A percentile compares a stretch with the other conserved stretches of the same genome.
phyloP scores from a whole-genome alignment of 2,329 filamentous ascomycete genomes.

The Calonectria leucothoes region DNA sequence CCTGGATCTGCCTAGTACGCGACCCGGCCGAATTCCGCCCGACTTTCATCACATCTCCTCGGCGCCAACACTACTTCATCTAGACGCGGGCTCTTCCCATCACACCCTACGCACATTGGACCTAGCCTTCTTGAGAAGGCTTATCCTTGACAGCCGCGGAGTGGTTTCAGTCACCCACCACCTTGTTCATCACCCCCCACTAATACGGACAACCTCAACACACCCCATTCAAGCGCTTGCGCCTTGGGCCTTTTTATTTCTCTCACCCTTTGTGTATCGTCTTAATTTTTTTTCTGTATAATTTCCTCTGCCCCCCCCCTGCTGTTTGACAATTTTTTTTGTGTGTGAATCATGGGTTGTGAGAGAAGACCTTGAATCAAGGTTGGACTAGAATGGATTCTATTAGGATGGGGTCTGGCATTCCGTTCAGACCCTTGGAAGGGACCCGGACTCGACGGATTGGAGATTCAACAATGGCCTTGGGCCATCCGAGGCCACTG shows the following conservation, averaged over 20 bases:
- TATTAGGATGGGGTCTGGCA: slow-evolving; percentile 53
- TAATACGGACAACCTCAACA: slow-evolving; percentile 42
- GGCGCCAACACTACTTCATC: slow-evolving; percentile 33
- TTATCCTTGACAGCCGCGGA: slow-evolving; percentile 33
- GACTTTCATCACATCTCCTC: slow-evolving; percentile 22
- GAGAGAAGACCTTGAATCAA: slow-evolving; percentile 33
- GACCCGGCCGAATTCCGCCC: slow-evolving; percentile 26
- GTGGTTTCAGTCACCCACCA: slow-evolving; percentile 40
- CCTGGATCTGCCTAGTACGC: slow-evolving; percentile 28
- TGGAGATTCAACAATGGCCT: slow-evolving; percentile 34
- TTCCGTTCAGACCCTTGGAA: slow-evolving; percentile 54
- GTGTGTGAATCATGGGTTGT: slow-evolving; percentile 35
- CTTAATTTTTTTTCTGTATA: slow-evolving; percentile 12
- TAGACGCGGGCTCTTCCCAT: slow-evolving; percentile 39
- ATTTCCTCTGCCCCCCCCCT: slow-evolving; percentile 7
- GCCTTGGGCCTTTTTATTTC: slow-evolving; percentile 30
- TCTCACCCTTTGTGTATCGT: slow-evolving; percentile 13
- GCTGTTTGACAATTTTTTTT: not conserved
- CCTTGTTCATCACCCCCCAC: slow-evolving; percentile 34
- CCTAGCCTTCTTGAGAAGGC: slow-evolving; percentile 38
- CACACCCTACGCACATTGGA: slow-evolving; percentile 39
- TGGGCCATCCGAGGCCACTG: slow-evolving; percentile 37
- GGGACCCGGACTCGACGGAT: slow-evolving; percentile 44
- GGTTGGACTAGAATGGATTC: slow-evolving; percentile 56
- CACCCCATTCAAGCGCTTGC: slow-evolving; percentile 33